Evolutionary conservation across 148 eudicot genomes (phyloP), one percentile per base, ranked within the genome.

Genomic region (Chenopodium formosanum): DNA sequence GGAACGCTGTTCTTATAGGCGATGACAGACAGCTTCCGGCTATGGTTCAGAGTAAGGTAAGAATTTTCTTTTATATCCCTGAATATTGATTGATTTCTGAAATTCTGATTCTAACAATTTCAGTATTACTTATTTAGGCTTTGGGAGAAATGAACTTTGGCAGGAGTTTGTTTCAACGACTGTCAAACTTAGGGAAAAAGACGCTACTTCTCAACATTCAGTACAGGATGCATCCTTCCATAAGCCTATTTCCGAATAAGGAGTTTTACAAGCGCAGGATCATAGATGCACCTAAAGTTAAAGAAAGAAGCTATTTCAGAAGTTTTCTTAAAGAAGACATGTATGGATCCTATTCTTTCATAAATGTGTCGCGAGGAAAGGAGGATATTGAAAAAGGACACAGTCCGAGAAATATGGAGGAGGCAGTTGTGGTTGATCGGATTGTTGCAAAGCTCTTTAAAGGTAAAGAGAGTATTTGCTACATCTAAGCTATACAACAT

Each of bases 201-300:
- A 89, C 85, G 74, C 90, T 87, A 47, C 90, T 92, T 47, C 86
- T 92, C 0, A 81, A 87, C 44, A 74, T 87, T 17, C 95, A 92
- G 75, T 90, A 90, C 74, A 81, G 91, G 46, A 92, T 92, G 93
- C 93, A 92, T 81, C 95, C 95, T n/a, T 78, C 93, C 2, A 90
- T 90, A 47, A 90, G 95, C 62, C 76, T 63, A 74, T 84, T 56
- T 17, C 95, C 93, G 6, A 87, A 89, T 44, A 58, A 72, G 32
- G 76, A 82, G 76, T 89, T 89, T 67, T 89, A 87, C 22, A 70
- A 85, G 32, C 78, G 78, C 40, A 76, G 74, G 85, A 89, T 89
- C 9, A 60, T 78, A 47, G 85, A 89, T 78, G 89, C 82, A 68
- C 63, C 63, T 44, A 80, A 85, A 78, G 91, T 89, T 14, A 83